Percentiles rank a stretch among this genome's conserved stretches.
phyloP scores from a whole-genome alignment of 2,329 filamentous ascomycete species.

The Monilinia laxa region DNA sequence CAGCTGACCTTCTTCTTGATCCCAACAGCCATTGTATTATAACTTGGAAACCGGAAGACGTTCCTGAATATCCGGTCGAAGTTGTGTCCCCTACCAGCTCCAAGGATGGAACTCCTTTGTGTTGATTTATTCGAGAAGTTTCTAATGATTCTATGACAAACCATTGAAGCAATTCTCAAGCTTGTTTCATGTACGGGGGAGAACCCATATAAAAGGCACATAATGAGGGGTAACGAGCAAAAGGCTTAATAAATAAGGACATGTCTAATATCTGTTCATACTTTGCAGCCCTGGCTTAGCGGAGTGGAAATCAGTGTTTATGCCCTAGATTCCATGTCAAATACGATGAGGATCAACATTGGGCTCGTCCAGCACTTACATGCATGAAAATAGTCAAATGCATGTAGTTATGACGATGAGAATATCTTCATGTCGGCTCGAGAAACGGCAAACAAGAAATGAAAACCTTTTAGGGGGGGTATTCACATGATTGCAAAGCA shows the following conservation, averaged over 20 bases:
- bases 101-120: conserved; percentile 8
- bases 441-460: conserved; percentile 10
- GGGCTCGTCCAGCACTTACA: neutral
- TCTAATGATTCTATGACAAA: conserved; percentile 21
- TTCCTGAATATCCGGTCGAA: conserved; percentile 5
- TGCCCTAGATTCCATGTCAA: neutral
- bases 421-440: conserved; percentile 16
- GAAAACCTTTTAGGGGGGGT: neutral
- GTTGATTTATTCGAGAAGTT: neutral
- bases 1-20: conserved; percentile 14
- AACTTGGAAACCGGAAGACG: conserved; percentile 14
- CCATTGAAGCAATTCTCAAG: neutral
- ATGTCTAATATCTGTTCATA: neutral
- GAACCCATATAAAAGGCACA: neutral
- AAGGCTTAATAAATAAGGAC: conserved; percentile 2
- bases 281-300: neutral
- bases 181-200: conserved; percentile 11
- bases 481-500: neutral
- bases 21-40: conserved; percentile 10
- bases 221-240: neutral
- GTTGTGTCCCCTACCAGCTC: neutral
- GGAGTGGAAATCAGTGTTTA: neutral
- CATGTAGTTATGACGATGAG: conserved; percentile 5
- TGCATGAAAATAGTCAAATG: neutral
- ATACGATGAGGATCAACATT: conserved; percentile 2